These are phyloP conservation scores for Aurinia saxatilis DNA, from an alignment of 345 rosid species.

Conservation along the genomic window DNA sequence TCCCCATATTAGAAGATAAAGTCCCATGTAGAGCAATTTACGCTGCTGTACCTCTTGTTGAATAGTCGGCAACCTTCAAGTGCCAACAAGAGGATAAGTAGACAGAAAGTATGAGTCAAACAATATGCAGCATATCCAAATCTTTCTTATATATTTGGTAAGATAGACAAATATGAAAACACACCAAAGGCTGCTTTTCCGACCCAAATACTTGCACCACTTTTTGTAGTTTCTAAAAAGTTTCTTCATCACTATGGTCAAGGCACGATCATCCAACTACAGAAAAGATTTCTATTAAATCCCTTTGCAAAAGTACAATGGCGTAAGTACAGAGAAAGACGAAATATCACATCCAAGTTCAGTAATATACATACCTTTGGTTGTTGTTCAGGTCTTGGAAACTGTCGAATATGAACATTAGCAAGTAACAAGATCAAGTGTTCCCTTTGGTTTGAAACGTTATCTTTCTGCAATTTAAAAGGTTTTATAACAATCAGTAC, in stretches of 20 bases:
- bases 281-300: constrained; percentile 1
- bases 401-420: constrained; percentile 49
- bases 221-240: constrained; percentile 58
- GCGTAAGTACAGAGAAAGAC: background rate
- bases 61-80: constrained; percentile 78
- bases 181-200: constrained; percentile 64
- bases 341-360: background rate
- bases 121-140: background rate
- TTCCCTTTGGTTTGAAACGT: constrained; percentile 58
- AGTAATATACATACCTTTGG: constrained; percentile 36
- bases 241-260: constrained; percentile 56
- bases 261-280: constrained; percentile 54
- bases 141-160: background rate
- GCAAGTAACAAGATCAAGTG: constrained; percentile 60
- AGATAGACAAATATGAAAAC: background rate
- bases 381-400: constrained; percentile 46
- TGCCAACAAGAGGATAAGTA: constrained; percentile 8
- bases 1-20: constrained; percentile 93
- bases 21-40: constrained; percentile 79
- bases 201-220: constrained; percentile 68
- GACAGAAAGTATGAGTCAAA: background rate
- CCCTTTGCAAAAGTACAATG: background rate
- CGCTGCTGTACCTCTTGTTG: constrained; percentile 96
- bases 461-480: constrained; percentile 39
- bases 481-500: constrained; percentile 1